A percentile compares a stretch with the other conserved stretches of the same genome.
These are phyloP conservation scores for Phytophthora colocasiae DNA, from an alignment of 352 stramenopile species.

Conservation along the genomic window DNA sequence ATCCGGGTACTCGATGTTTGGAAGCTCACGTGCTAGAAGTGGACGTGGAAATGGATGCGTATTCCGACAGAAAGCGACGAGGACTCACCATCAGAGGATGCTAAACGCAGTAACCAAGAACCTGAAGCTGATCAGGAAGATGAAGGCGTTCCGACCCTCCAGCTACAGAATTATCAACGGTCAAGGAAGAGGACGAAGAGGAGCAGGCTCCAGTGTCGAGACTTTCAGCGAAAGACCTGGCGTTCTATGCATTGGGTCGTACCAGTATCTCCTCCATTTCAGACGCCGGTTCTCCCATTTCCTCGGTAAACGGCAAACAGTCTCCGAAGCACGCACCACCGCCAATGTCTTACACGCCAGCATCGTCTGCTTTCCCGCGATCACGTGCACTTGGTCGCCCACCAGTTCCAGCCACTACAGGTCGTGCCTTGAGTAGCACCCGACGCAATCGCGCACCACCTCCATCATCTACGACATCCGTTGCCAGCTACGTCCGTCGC, in stretches of 20 bases:
- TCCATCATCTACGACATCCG: constrained; percentile 22
- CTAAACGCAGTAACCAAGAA: constrained; percentile 13
- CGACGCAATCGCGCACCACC: constrained; percentile 14
- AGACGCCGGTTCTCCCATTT: constrained; percentile 28
- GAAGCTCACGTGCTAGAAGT: constrained; percentile 13
- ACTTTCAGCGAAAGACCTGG: constrained; percentile 40
- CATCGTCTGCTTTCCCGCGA: constrained; percentile 32
- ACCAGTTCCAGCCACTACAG: constrained; percentile 34
- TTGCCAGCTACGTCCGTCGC: constrained; percentile 39
- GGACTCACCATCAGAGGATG: background rate
- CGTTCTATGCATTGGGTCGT: constrained; percentile 38
- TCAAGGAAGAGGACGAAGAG: constrained; percentile 34
- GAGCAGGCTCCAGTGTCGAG: constrained; percentile 17
- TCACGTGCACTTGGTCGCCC: constrained; percentile 32
- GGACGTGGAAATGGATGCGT: constrained; percentile 13
- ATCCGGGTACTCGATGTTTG: constrained; percentile 27
- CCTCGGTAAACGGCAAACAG: constrained; percentile 23
- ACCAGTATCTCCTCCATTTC: constrained; percentile 34
- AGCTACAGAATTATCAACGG: constrained; percentile 25
- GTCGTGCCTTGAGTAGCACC: background rate
- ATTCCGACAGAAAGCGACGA: constrained; percentile 19
- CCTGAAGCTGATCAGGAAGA: constrained; percentile 12
- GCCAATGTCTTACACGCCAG: constrained; percentile 40
- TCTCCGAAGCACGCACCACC: constrained; percentile 19
- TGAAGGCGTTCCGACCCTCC: constrained; percentile 12